A percentile compares a stretch with the other conserved stretches of the same genome.
phyloP scores from a whole-genome alignment of 1,284 basidiomycete genomes.

The Peniophora sp. region DNA sequence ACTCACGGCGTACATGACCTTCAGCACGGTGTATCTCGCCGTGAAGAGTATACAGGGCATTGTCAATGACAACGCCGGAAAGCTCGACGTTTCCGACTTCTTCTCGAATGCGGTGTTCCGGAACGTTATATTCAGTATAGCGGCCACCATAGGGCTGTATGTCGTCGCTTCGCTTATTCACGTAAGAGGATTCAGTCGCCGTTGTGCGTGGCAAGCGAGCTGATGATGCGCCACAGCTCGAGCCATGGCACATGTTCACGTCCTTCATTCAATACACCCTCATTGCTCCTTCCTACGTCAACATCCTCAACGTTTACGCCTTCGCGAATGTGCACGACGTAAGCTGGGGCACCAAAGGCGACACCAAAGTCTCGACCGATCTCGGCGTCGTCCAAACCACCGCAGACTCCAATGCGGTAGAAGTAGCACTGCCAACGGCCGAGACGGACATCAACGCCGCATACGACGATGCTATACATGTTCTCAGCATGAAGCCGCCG shows the following conservation, averaged over 20 bases:
- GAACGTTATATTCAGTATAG: conserved; percentile 72
- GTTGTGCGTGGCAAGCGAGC: not conserved
- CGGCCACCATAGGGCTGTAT: conserved; percentile 87
- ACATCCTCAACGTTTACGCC: conserved; percentile 34
- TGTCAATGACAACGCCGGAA: conserved; percentile 55
- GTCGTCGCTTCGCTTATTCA: conserved; percentile 81
- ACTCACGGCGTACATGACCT: conserved; percentile 72
- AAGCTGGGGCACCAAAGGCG: conserved; percentile 70
- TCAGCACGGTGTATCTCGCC: conserved; percentile 84
- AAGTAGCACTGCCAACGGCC: conserved; percentile 72
- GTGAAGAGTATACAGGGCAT: conserved; percentile 78
- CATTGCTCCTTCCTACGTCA: conserved; percentile 83
- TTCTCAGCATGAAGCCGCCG: conserved; percentile 68
- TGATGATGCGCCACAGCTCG: conserved; percentile 80
- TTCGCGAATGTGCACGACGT: conserved; percentile 36
- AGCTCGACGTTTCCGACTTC: conserved; percentile 55
- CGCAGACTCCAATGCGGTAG: conserved; percentile 62
- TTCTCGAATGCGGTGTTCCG: conserved; percentile 71
- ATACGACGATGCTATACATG: conserved; percentile 79
- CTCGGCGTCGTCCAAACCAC: conserved; percentile 68
- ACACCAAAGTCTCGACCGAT: conserved; percentile 80
- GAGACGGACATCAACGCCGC: conserved; percentile 83
- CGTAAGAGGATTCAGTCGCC: conserved; percentile 34
- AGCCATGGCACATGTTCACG: conserved; percentile 91
- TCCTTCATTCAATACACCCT: conserved; percentile 88